Evolutionary conservation across 148 eudicot genomes (phyloP), one percentile per base, ranked within the genome.

Genomic region (Dianthus caryophyllus): DNA sequence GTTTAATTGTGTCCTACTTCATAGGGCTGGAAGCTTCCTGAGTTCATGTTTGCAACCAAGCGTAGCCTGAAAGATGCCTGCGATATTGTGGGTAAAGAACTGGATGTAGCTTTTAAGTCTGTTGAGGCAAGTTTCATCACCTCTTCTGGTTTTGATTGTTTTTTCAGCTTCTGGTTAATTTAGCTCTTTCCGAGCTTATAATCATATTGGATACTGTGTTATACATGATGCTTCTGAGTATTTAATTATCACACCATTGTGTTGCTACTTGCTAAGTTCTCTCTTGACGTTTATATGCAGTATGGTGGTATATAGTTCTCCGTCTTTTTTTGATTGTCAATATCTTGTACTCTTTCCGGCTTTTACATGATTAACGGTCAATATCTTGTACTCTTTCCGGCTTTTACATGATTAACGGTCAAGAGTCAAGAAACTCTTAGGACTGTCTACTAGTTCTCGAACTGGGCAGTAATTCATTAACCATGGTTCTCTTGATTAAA

Each of bases 1-100:
- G 46, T 62, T 64, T 30, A 26, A 51, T 24, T 54, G 69, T 30
- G 49, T 68, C 52, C 47, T 46, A n/a, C 70, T 73, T 74, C 59
- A 66, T 80, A 94, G 99, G 99, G 99, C 22, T 94, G 96, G 96
- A 87, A 77, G 65, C 82, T 94, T 75, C 80, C 96, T 62, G 89
- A 86, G 67, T 76, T 88, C 77, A 88, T 85, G 88, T 88, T 90
- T 77, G 97, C 93, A 44, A 90, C 97, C 26, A 86, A 66, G 78
- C 97, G 97, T 20, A 70, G 90, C 71, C 73, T 94, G 63, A 73
- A 84, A 44, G 96, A 90, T 81, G 97, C 99, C 41, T 79, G 90
- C 68, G 48, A 75, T 31, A 38, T 84, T 74, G 79, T 94, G 33
- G 81, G 83, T 27, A 82, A 82, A 70, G 80, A 88, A 71, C 90